Evolutionary conservation across 768 basidiomycete genomes (phyloP), one percentile per base, ranked within the genome.

Genomic region (Xerocomus potaroensis): DNA sequence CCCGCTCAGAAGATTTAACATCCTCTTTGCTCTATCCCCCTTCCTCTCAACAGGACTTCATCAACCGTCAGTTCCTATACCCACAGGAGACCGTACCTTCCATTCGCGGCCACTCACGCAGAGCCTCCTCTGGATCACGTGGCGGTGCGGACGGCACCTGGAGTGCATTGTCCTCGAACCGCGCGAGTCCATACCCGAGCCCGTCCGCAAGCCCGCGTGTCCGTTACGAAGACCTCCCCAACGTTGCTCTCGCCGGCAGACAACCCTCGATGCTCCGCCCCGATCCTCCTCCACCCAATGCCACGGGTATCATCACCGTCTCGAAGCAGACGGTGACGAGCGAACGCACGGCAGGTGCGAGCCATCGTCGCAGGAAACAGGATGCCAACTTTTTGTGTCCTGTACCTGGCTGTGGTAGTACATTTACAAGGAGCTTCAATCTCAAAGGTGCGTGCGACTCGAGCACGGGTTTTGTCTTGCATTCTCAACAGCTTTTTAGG

Each of bases 361-460:
- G 86, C 54, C 82, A 87, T 60, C 83, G 81, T 55, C 72, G 93
- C 47, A 73, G 93, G 56, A 95, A 91, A 60, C 88, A 89, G 61
- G 87, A 91, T 42, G 93, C 92, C 35, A 84, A 80, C 52, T 95
- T 94, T 61, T 67, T 78, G 27, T 91, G 89, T 70, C 85, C 85
- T 47, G 81, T 91, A 23, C 81, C 83, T 1, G 85, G 85, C 10
- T 92, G 90, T 67, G 85, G 83, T 31, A 87, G 85, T 58, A 91
- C 90, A 4, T 93, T 93, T 57, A 96, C 94, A 33, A 72, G 91
- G 60, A 87, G 91, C 62, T 96, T 96, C 72, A 96, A 96, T 63
- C 65, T 96, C 48, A 92, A 93, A 64, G 94, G 86, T 87, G 54
- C 23, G 72, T 70, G 34, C 26, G 2, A 22, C 35, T 18, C 5